phyloP scores from a whole-genome alignment of 345 rosid species.

The Gossypium turneri region DNA sequence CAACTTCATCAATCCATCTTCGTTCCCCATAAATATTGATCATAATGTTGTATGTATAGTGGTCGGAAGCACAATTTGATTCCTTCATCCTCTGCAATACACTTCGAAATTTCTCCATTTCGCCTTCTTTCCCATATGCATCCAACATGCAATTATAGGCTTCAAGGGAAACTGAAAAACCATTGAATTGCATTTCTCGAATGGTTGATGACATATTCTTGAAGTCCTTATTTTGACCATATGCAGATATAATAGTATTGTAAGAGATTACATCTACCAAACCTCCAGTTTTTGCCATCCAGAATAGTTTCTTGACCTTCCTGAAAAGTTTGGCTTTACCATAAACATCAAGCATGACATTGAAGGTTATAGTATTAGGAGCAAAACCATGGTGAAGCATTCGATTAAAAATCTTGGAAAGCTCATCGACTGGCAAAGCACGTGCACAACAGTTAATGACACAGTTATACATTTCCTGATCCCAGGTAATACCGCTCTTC shows the following conservation, averaged over 20 bases:
- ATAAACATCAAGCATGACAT: constrained; percentile 73
- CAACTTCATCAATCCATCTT: constrained; percentile 80
- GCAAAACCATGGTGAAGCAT: constrained; percentile 64
- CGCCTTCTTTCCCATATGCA: constrained; percentile 79
- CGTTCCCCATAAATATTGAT: constrained; percentile 81
- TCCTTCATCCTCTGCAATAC: constrained; percentile 70
- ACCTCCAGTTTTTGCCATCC: constrained; percentile 60
- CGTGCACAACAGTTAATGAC: constrained; percentile 82
- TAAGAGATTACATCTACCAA: constrained; percentile 75
- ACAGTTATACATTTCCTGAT: constrained; percentile 83
- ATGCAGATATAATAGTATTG: constrained; percentile 77
- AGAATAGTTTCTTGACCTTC: constrained; percentile 55
- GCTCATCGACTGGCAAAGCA: constrained; percentile 75
- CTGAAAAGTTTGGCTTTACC: constrained; percentile 80
- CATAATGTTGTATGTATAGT: constrained; percentile 79
- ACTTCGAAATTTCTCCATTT: constrained; percentile 65
- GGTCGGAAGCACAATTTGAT: constrained; percentile 48
- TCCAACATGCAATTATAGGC: constrained; percentile 84
- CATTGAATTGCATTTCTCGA: constrained; percentile 71
- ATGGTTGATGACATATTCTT: constrained; percentile 58
- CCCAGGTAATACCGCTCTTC: constrained; percentile 68
- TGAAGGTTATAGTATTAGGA: constrained; percentile 65
- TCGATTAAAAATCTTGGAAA: constrained; percentile 63
- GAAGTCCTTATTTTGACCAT: constrained; percentile 59
- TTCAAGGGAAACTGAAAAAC: constrained; percentile 83